Evolutionary conservation across 1,284 basidiomycete genomes (phyloP).

Genomic region (Phellopilus nigrolimitatus): DNA sequence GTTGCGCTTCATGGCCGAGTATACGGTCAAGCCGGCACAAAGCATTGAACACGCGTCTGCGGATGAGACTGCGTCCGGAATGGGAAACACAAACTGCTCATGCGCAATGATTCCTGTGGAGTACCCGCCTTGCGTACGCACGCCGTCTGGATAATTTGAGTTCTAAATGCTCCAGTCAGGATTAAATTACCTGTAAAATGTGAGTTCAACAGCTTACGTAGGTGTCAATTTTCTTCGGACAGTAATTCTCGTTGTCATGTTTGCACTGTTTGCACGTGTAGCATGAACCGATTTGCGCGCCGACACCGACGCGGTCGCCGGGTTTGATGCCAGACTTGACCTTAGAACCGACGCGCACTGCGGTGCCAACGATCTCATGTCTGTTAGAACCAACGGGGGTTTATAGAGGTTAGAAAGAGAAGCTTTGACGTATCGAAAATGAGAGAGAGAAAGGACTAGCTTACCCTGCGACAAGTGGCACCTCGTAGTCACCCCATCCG

Average conservation of each 20-base stretch:
- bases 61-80: constrained; percentile 55
- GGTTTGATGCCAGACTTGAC: constrained; percentile 54
- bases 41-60: constrained; percentile 50
- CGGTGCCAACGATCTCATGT: constrained; percentile 61
- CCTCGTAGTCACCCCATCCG: constrained; percentile 27
- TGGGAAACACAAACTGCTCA: too few relatives aligned
- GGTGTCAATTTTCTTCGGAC: constrained; percentile 30
- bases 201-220: constrained; percentile 27
- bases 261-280: constrained; percentile 50
- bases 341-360: constrained; percentile 47
- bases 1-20: constrained; percentile 58
- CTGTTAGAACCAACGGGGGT: constrained; percentile 21
- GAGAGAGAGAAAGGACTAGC: neutral
- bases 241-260: constrained; percentile 51
- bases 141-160: constrained; percentile 47
- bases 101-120: constrained; percentile 61
- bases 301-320: constrained; percentile 64
- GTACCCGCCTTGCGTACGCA: constrained; percentile 57
- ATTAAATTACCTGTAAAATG: neutral
- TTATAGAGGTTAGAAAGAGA: too few relatives aligned
- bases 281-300: constrained; percentile 54
- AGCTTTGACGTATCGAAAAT: neutral
- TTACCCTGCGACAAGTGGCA: constrained; percentile 31
- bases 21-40: constrained; percentile 65
- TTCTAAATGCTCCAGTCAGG: constrained; percentile 28